Evolutionary conservation across 2,329 filamentous ascomycete genomes (phyloP), one percentile per base, ranked within the genome.

Genomic region (Aspergillus sp.): DNA sequence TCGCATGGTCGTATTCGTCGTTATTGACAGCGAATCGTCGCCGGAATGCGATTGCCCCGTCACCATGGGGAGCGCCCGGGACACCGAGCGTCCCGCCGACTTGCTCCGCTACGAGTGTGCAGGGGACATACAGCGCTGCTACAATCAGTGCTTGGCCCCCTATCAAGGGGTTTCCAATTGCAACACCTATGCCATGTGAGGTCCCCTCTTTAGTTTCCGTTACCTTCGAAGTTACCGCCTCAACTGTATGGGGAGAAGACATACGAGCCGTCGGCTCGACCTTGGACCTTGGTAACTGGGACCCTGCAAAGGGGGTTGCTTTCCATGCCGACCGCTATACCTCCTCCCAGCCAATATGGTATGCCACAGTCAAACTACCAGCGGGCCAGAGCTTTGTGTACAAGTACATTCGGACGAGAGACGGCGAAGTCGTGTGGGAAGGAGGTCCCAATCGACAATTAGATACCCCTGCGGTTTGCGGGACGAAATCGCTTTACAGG

Each of bases 341-440:
- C 0, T 63, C 73, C 1, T 74, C 69, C 33, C 84, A 88, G 64
- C 84, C 83, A 1, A 64, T 89, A 8, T 92, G 89, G 89, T 79
- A 74, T 47, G 80, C 70, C 0, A 82, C 82, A 0, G 68, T 90
- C 33, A 76, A 73, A 2, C 73, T 91, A 12, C 71, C 77, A 1
- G 78, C 83, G 0, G 87, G 86, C 1, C 76, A 78, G 57, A 75
- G 71, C 6, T 77, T 91, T 48, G 68, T 85, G 74, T 91, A 90
- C 72, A 90, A 91, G 77, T 91, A 85, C 66, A 83, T 91, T 64
- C 82, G 83, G 24, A 79, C 87, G 43, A 78, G 78, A 58, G 80
- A 84, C 65, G 83, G 85, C 1, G 74, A 74, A 0, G 73, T 89
- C 11, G 77, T 73, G 6, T 91, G 88, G 88, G 88, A 91, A 76